Conservation (phyloP, 495 filamentous ascomycete species). For the Terfezia boudieri region DNA sequence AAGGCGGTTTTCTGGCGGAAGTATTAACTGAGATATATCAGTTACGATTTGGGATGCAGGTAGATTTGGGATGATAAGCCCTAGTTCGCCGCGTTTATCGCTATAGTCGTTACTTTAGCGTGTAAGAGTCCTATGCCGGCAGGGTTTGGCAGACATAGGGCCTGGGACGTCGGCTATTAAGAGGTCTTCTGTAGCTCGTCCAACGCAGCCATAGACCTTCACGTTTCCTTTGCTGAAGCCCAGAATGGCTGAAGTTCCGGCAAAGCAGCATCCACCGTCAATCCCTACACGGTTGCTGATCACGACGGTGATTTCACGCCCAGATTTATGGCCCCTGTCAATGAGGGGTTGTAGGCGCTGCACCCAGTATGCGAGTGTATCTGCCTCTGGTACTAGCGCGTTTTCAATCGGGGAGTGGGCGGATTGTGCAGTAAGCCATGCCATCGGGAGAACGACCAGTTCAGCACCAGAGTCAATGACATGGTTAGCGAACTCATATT, state of each 20-base stretch:
- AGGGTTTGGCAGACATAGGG: not conserved
- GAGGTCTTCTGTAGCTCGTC: conserved; percentile 40
- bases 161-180: conserved; percentile 24
- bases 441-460: conserved; percentile 66
- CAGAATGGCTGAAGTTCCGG: conserved; percentile 66
- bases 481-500: conserved; percentile 70
- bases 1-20: too few species aligned
- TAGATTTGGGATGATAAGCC: too few species aligned
- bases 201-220: conserved; percentile 43
- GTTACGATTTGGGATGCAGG: too few species aligned
- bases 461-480: conserved; percentile 41
- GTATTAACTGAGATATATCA: too few species aligned
- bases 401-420: conserved; percentile 21
- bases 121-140: not conserved
- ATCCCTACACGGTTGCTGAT: conserved; percentile 62
- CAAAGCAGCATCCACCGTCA: conserved; percentile 48
- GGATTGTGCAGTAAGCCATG: conserved; percentile 49
- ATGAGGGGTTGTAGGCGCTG: conserved; percentile 56
- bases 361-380: conserved; percentile 81
- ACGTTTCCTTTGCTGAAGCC: conserved; percentile 45
- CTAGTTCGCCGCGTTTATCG: not conserved
- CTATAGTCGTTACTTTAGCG: not conserved
- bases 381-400: conserved; percentile 37
- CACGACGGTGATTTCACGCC: conserved; percentile 49
- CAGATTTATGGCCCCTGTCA: conserved; percentile 25